These are phyloP conservation scores for Lentithecium fluviatile DNA, from an alignment of 495 filamentous ascomycete species.

Conservation along the genomic window DNA sequence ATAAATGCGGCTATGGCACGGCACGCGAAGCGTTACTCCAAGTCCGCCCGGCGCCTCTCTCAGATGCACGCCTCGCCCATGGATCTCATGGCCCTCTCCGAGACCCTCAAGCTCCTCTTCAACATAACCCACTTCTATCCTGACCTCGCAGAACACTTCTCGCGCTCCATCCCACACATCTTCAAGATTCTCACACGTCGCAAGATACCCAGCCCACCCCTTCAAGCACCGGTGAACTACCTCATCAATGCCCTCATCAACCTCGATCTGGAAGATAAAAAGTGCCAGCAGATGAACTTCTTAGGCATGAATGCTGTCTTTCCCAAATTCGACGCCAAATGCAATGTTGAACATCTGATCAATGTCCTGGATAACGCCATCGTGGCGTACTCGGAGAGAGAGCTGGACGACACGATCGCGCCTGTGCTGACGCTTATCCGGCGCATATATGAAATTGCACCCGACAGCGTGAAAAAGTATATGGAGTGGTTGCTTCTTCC, in stretches of 20 bases:
- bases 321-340: slow-evolving; percentile 60
- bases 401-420: slow-evolving; percentile 66
- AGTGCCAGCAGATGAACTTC: slow-evolving; percentile 35
- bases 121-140: slow-evolving; percentile 76
- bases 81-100: slow-evolving; percentile 75
- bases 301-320: slow-evolving; percentile 50
- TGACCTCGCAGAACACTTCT: slow-evolving; percentile 58
- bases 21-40: slow-evolving; percentile 62
- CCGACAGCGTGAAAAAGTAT: slow-evolving; percentile 56
- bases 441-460: slow-evolving; percentile 70
- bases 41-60: slow-evolving; percentile 30
- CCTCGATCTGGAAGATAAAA: slow-evolving; percentile 62
- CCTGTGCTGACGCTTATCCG: slow-evolving; percentile 73
- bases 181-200: slow-evolving; percentile 66
- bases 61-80: slow-evolving; percentile 52
- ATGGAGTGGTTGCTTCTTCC: slow-evolving; percentile 74
- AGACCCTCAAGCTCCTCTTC: slow-evolving; percentile 86
- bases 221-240: slow-evolving; percentile 60
- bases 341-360: slow-evolving; percentile 67
- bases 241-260: slow-evolving; percentile 81
- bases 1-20: slow-evolving; percentile 60
- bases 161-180: slow-evolving; percentile 65
- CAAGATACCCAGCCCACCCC: slow-evolving; percentile 55
- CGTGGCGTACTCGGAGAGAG: slow-evolving; percentile 56
- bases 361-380: slow-evolving; percentile 70